Base-by-base conservation (phyloP, 1,139 yeast species). In the Lodderomyces metapsilosis region DNA sequence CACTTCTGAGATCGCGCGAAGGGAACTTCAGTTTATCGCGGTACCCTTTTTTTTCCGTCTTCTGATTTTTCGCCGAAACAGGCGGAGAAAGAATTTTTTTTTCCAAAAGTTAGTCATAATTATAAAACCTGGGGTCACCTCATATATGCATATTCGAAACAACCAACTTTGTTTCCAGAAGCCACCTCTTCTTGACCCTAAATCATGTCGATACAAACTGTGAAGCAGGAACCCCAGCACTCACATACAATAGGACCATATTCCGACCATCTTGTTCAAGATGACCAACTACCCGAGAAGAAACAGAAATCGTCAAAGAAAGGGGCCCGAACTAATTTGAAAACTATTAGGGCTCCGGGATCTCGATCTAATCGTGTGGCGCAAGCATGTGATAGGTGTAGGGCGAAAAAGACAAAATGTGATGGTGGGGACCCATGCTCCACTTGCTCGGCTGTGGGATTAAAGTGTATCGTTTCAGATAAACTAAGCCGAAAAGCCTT, bases 341-440 rank as follows among this genome's bases (percentile, higher is more conserved):
- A 80, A 52, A 80, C 82, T 42, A 83, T 83, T 40, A 76, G 76
- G 53, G 74, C 84, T 3, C 85, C 84, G 2, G 88, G 88, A 1
- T 63, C 80, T 15, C 66, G 68, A 28, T 62, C 68, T 1, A 77
- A 76, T 43, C 62, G 89, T 45, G 80, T 82, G 15, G 89, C 94
- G 0, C 95, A 87, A 54, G 95, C 95, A 0, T 88, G 95, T 61
- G 95, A 88, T 57, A 61, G 96, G 41, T 87, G 96, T 55, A 67
- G 95, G 40, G 85, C 89, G 36, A 87, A 87, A 58, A 87, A 87
- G 64, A 80, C 83, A 28, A 75, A 80, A 45, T 83, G 89, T 63
- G 88, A 82, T 51, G 87, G 87, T n/a, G 72, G 68, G 54, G 71
- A 75, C 30, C 82, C 83, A 1, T 72, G 77, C 48, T 64, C 74